Evolutionary conservation across 805 yeast species (phyloP).

Genomic region (Cyberlindnera suaveolens): DNA sequence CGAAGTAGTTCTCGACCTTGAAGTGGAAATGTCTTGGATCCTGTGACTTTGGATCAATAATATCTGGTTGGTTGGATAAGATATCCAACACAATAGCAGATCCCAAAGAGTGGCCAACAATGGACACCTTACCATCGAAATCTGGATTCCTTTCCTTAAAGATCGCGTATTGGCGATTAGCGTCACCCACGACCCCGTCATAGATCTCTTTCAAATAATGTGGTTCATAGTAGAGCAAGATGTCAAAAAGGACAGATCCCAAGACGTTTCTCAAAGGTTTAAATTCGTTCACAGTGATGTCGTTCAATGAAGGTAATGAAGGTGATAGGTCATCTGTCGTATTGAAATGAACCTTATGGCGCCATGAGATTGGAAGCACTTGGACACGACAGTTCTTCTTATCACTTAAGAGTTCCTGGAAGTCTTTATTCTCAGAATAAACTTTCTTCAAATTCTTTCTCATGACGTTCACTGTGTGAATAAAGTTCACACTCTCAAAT

Average conservation of each 20-base stretch:
- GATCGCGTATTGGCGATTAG: slow-evolving; percentile 54
- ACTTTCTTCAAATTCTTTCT: slow-evolving; percentile 48
- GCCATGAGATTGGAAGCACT: slow-evolving; percentile 88
- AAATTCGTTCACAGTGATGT: slow-evolving; percentile 74
- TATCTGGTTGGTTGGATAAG: slow-evolving; percentile 38
- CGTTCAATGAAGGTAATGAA: slow-evolving; percentile 55
- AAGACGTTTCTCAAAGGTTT: slow-evolving; percentile 68
- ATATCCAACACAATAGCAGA: slow-evolving; percentile 80
- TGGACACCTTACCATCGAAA: slow-evolving; percentile 74
- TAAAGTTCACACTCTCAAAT: slow-evolving; percentile 78
- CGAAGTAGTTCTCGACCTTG: slow-evolving; percentile 67
- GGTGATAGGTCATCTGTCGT: slow-evolving; percentile 38
- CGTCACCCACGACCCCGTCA: slow-evolving; percentile 51
- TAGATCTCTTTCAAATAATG: slow-evolving; percentile 56
- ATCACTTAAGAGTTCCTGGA: slow-evolving; percentile 28
- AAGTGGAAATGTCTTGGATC: slow-evolving; percentile 49
- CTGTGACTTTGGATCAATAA: slow-evolving; percentile 17
- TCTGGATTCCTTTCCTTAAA: slow-evolving; percentile 61
- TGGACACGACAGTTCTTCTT: slow-evolving; percentile 56
- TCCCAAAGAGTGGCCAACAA: slow-evolving; percentile 90
- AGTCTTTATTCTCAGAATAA: slow-evolving; percentile 32
- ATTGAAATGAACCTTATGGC: slow-evolving; percentile 66
- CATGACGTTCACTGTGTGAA: slow-evolving; percentile 71
- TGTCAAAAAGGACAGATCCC: slow-evolving; percentile 84
- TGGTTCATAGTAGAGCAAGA: slow-evolving; percentile 74